Evolutionary conservation across 139 green algal genomes (phyloP).

Genomic region (Coccomyxa sp.): DNA sequence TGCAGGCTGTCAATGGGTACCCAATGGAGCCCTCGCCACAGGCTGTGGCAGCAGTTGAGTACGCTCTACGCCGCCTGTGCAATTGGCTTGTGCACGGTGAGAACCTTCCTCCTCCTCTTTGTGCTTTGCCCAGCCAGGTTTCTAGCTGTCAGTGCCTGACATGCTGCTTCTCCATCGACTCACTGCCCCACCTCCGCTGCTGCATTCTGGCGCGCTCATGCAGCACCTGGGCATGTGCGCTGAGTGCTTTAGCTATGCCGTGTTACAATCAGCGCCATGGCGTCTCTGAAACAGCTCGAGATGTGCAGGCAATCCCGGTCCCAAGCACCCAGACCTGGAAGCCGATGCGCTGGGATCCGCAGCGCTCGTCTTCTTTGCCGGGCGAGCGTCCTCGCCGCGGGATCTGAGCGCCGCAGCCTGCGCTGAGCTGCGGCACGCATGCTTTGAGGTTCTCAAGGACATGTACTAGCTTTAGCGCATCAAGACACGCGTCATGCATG

Average conservation of each 20-base stretch:
- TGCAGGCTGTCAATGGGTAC: neutral
- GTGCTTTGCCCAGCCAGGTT: neutral
- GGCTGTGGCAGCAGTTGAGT: constrained; percentile 12
- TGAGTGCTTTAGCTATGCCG: neutral
- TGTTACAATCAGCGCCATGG: neutral
- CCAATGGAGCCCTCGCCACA: neutral
- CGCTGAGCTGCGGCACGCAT: constrained; percentile 11
- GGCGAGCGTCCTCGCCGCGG: constrained; percentile 16
- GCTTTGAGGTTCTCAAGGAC: constrained; percentile 11
- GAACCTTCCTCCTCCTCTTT: neutral
- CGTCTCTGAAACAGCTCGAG: neutral
- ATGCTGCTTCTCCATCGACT: too few relatives aligned
- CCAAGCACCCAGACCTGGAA: constrained; percentile 2
- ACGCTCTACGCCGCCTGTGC: constrained; percentile 12
- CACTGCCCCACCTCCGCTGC: too few relatives aligned
- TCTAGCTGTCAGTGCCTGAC: neutral
- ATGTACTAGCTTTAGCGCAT: too few relatives aligned
- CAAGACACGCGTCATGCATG: too few relatives aligned
- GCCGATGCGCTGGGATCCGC: constrained; percentile 13
- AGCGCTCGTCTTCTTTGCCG: constrained; percentile 11
- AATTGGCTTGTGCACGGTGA: constrained; percentile 16
- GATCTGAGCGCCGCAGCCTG: constrained; percentile 16
- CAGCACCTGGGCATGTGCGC: too few relatives aligned
- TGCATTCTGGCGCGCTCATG: too few relatives aligned
- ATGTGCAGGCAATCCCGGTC: constrained; percentile 10